phyloP scores from a whole-genome alignment of 441 rosid species.

The Mallotus repandus region DNA sequence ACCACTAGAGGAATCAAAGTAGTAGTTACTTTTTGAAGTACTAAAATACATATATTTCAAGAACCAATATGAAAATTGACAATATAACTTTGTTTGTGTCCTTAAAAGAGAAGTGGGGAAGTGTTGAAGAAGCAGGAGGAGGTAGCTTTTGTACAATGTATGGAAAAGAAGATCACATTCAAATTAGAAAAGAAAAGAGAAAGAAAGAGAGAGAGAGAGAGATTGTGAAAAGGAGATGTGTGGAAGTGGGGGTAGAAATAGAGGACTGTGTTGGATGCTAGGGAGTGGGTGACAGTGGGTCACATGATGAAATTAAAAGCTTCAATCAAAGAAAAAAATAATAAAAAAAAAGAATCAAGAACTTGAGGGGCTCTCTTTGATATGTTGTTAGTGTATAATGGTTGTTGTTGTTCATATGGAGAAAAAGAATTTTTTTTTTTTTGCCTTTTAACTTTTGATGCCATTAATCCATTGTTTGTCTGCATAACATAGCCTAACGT shows the following conservation, averaged over 20 bases:
- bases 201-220: conserved; percentile 2
- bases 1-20: too few species aligned
- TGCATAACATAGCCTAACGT: conserved; percentile 33
- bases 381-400: neutral
- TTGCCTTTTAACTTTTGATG: conserved; percentile 11
- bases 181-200: neutral
- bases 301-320: conserved; percentile 26
- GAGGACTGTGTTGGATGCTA: conserved; percentile 23
- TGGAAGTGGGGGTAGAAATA: neutral
- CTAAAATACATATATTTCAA: neutral
- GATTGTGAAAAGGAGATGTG: conserved; percentile 15
- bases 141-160: neutral
- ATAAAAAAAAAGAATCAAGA: neutral
- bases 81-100: neutral
- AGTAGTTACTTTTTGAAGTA: too few species aligned
- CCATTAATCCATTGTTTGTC: conserved; percentile 19
- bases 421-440: neutral
- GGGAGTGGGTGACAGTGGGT: conserved; percentile 43
- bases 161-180: conserved; percentile 4
- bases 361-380: too few species aligned
- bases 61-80: neutral
- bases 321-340: conserved; percentile 6
- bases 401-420: neutral
- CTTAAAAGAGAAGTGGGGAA: neutral
- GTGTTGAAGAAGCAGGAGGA: neutral